Evolutionary conservation across 805 yeast genomes (phyloP).

Genomic region (Sugiyamaella valdiviana): DNA sequence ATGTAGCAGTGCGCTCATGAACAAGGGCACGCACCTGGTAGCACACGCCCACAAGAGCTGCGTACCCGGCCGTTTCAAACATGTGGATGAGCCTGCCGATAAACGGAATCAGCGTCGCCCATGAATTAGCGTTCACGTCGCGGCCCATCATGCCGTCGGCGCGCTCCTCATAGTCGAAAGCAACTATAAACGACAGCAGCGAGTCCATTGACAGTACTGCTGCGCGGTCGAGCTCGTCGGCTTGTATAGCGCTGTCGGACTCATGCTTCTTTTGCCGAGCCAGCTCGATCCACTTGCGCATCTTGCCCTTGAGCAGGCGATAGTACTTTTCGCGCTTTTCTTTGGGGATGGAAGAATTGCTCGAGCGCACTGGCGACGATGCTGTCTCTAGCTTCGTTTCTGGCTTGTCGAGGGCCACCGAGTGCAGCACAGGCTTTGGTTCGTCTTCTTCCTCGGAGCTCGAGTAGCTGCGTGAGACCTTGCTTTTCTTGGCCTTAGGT

Average conservation of each 20-base stretch:
- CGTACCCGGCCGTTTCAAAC: constrained; percentile 22
- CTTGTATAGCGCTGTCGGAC: constrained; percentile 31
- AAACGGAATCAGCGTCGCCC: constrained; percentile 35
- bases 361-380: not conserved
- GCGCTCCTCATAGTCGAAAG: constrained; percentile 36
- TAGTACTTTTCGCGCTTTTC: constrained; percentile 22
- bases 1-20: constrained; percentile 21
- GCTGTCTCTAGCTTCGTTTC: not conserved
- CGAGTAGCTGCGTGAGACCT: constrained; percentile 14
- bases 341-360: constrained; percentile 10
- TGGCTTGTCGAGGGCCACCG: not conserved
- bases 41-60: constrained; percentile 27
- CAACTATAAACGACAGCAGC: constrained; percentile 34
- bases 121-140: constrained; percentile 28
- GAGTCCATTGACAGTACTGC: constrained; percentile 36
- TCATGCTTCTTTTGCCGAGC: constrained; percentile 38
- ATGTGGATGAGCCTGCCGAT: constrained; percentile 25
- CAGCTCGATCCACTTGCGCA: constrained; percentile 34
- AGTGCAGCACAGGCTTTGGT: not conserved
- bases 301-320: constrained; percentile 22
- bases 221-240: constrained; percentile 28
- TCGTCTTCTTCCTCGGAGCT: constrained; percentile 6
- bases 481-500: not conserved
- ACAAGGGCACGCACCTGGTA: constrained; percentile 30
- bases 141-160: constrained; percentile 26